These are phyloP conservation scores for Luffa acutangula DNA, from an alignment of 306 rosid genomes.

Conservation along the genomic window DNA sequence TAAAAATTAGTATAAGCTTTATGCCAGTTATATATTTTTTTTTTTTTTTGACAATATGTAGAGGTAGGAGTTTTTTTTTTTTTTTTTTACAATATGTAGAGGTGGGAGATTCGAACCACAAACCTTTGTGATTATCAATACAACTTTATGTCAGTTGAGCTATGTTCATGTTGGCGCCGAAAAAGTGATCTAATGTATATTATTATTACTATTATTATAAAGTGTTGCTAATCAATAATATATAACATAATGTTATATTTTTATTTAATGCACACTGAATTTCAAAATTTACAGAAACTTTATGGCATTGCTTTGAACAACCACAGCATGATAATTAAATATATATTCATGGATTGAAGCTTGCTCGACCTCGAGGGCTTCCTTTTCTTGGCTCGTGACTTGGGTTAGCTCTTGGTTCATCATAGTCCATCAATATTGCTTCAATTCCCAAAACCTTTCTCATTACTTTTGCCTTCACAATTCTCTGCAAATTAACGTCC, in stretches of 20 bases:
- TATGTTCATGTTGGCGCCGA: no score
- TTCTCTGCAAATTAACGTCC: slow-evolving; percentile 3
- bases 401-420: slow-evolving; percentile 38
- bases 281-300: neutral
- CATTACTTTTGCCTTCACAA: slow-evolving; percentile 12
- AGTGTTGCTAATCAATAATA: neutral
- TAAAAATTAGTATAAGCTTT: no score
- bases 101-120: no score
- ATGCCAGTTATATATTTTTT: no score
- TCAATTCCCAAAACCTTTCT: slow-evolving; percentile 35
- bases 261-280: neutral
- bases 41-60: no score
- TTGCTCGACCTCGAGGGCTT: slow-evolving; percentile 12
- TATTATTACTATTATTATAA: neutral
- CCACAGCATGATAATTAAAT: neutral
- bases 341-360: neutral
- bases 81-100: no score
- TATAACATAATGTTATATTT: neutral
- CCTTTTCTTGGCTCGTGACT: slow-evolving; percentile 32
- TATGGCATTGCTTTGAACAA: neutral
- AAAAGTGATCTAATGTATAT: no score
- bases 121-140: no score
- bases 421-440: slow-evolving; percentile 22
- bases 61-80: no score
- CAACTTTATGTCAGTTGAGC: no score